Conservation (phyloP, 2,329 filamentous ascomycete genomes). For the Penicillium janthinellum region DNA sequence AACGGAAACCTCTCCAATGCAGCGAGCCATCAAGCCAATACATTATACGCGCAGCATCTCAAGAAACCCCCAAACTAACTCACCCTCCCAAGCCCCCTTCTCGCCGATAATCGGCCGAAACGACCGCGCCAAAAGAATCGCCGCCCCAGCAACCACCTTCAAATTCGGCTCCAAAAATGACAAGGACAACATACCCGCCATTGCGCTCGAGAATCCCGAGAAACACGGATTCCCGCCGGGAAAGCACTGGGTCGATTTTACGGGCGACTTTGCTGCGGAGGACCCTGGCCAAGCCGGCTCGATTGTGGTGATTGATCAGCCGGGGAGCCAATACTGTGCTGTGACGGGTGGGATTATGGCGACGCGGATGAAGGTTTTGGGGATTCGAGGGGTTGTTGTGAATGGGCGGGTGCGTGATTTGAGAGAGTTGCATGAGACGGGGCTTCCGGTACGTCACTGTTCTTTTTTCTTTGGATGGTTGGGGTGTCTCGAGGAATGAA, state of each 20-base stretch:
- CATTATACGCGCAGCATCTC: background rate
- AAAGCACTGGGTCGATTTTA: conserved; percentile 70
- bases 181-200: conserved; percentile 43
- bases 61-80: background rate
- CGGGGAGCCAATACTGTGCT: conserved; percentile 66
- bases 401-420: conserved; percentile 70
- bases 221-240: conserved; percentile 57
- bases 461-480: background rate
- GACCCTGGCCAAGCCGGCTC: conserved; percentile 53
- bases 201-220: conserved; percentile 22
- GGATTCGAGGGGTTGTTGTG: conserved; percentile 65
- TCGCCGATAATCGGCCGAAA: conserved; percentile 36
- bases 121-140: conserved; percentile 35
- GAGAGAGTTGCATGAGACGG: conserved; percentile 57
- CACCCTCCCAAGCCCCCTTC: conserved; percentile 33
- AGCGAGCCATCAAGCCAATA: background rate
- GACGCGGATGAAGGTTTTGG: conserved; percentile 64
- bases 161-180: conserved; percentile 62
- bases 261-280: conserved; percentile 19
- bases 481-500: no score
- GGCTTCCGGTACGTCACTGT: conserved; percentile 55
- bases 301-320: conserved; percentile 68
- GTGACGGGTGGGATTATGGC: conserved; percentile 78
- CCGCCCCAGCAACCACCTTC: conserved; percentile 49
- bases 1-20: background rate